Conservation (phyloP, 2,329 filamentous ascomycete species). For the Aspergillus sp. region DNA sequence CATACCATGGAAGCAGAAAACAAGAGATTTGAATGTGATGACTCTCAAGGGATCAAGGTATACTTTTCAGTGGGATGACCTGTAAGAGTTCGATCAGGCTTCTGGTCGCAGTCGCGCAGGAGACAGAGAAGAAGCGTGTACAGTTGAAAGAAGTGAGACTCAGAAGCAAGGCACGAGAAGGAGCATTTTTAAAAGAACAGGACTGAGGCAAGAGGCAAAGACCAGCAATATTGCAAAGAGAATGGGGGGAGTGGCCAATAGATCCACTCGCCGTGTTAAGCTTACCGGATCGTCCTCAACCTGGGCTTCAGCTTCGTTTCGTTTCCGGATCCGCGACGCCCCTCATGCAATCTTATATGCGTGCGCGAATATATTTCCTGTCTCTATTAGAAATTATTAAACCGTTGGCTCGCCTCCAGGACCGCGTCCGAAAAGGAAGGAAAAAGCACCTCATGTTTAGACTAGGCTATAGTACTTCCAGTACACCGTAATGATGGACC, state of each 20-base stretch:
- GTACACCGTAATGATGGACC: constrained; percentile 15
- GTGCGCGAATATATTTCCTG: not conserved
- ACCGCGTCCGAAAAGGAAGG: constrained; percentile 1
- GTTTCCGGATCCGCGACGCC: constrained; percentile 8
- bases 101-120: not conserved
- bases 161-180: constrained; percentile 16
- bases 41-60: constrained; percentile 7
- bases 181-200: constrained; percentile 14
- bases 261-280: constrained; percentile 19
- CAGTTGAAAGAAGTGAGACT: constrained; percentile 15
- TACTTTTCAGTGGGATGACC: constrained; percentile 18
- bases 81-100: constrained; percentile 12
- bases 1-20: constrained; percentile 21
- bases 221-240: not conserved
- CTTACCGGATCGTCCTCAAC: constrained; percentile 11
- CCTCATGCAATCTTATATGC: constrained; percentile 15
- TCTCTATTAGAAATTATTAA: constrained; percentile 3
- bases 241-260: constrained; percentile 7
- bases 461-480: constrained; percentile 1
- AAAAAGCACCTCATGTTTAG: constrained; percentile 8
- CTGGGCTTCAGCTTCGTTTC: constrained; percentile 8
- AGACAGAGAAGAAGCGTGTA: constrained; percentile 11
- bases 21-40: constrained; percentile 3
- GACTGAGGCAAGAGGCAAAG: not conserved
- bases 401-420: not conserved